Percentiles rank a stretch among this genome's conserved stretches.
These are phyloP conservation scores for Brassica napus DNA, from an alignment of 345 rosid species.

Conservation along the genomic window DNA sequence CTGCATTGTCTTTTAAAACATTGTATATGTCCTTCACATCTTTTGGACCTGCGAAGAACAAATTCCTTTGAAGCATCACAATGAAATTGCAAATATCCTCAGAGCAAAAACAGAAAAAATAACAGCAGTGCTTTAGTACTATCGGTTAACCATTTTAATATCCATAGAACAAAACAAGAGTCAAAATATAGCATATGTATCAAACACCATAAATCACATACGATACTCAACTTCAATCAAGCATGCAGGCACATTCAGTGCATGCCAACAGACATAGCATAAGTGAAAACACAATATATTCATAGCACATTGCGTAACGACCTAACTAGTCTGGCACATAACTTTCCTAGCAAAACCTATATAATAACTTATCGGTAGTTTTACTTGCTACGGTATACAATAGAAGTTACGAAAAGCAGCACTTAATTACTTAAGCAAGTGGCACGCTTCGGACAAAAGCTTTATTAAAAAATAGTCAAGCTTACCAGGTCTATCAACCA, in stretches of 20 bases:
- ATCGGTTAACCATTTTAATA: neutral
- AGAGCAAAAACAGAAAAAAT: neutral
- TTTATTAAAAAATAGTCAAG: neutral
- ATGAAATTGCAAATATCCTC: neutral
- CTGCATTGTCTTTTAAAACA: slow-evolving; percentile 70
- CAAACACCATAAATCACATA: slow-evolving; percentile 7
- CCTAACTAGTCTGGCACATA: slow-evolving; percentile 1
- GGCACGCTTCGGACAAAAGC: slow-evolving; percentile 1
- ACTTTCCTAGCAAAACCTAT: slow-evolving; percentile 12
- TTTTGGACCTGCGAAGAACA: slow-evolving; percentile 57
- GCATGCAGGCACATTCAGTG: slow-evolving; percentile 8
- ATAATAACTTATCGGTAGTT: slow-evolving; percentile 13
- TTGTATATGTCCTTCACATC: slow-evolving; percentile 73
- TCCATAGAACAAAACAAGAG: neutral
- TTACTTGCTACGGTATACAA: slow-evolving; percentile 1
- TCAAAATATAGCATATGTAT: slow-evolving; percentile 1
- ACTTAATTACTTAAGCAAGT: slow-evolving; percentile 11
- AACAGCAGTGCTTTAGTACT: neutral
- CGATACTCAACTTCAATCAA: slow-evolving; percentile 10
- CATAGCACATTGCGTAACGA: slow-evolving; percentile 7
- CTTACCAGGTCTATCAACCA: slow-evolving; percentile 86
- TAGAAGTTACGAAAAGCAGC: slow-evolving; percentile 11
- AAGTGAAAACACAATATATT: neutral
- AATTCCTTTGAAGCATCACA: slow-evolving; percentile 23
- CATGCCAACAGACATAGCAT: slow-evolving; percentile 4